These are phyloP conservation scores for Penicillium cosmopolitanum DNA, from an alignment of 495 filamentous ascomycete genomes.

Conservation along the genomic window DNA sequence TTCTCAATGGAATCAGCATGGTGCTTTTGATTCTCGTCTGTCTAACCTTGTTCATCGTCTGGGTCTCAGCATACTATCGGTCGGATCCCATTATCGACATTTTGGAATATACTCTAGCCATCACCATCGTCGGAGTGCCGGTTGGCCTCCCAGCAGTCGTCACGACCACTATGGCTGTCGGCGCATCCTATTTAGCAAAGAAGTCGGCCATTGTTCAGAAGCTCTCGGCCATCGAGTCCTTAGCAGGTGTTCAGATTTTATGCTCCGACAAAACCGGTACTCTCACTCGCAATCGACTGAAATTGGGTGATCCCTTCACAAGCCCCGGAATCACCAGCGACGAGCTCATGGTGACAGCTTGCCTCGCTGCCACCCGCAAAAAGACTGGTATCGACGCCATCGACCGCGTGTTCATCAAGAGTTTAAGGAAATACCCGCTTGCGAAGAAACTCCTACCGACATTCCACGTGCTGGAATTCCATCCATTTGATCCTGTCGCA, in stretches of 20 bases:
- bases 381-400: constrained; percentile 95
- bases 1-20: constrained; percentile 77
- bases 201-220: constrained; percentile 94
- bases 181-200: constrained; percentile 86
- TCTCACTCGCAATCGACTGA: constrained; percentile 91
- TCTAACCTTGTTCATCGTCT: constrained; percentile 77
- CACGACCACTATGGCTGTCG: constrained; percentile 95
- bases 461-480: constrained; percentile 80
- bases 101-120: constrained; percentile 79
- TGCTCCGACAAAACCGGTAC: constrained; percentile 93
- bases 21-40: constrained; percentile 80
- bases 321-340: constrained; percentile 76
- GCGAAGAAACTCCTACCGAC: constrained; percentile 74
- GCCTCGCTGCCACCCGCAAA: constrained; percentile 88
- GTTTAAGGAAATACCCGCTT: constrained; percentile 74
- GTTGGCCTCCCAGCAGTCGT: constrained; percentile 95
- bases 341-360: constrained; percentile 89
- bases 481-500: constrained; percentile 90
- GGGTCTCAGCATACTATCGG: constrained; percentile 86
- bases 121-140: constrained; percentile 90
- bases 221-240: constrained; percentile 89
- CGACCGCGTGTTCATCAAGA: constrained; percentile 91
- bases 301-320: constrained; percentile 81
- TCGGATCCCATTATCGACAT: constrained; percentile 75
- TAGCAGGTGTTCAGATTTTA: constrained; percentile 91